Evolutionary conservation across 2,329 filamentous ascomycete species (phyloP).

Genomic region (Alternaria infectoria): DNA sequence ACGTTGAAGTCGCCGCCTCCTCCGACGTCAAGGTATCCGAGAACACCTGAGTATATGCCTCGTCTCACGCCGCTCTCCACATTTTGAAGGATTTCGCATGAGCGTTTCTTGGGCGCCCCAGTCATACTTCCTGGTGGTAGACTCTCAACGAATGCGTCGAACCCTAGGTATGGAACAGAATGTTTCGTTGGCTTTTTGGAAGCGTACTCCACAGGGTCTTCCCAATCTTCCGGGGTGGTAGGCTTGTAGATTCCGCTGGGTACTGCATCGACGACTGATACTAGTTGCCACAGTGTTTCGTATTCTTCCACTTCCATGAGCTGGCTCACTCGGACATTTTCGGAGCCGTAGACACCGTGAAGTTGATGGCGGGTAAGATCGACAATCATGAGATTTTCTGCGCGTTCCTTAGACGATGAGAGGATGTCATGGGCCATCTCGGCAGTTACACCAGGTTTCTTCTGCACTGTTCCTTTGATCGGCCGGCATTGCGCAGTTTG

Average conservation of each 20-base stretch:
- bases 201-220: slow-evolving; percentile 35
- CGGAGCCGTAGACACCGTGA: slow-evolving; percentile 79
- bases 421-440: slow-evolving; percentile 75
- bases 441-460: slow-evolving; percentile 71
- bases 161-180: slow-evolving; percentile 57
- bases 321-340: slow-evolving; percentile 74
- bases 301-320: slow-evolving; percentile 91
- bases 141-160: slow-evolving; percentile 77
- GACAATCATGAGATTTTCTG: slow-evolving; percentile 98
- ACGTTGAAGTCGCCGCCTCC: slow-evolving; percentile 91
- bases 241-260: slow-evolving; percentile 33
- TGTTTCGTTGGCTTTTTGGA: slow-evolving; percentile 12
- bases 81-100: slow-evolving; percentile 77
- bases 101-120: slow-evolving; percentile 91
- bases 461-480: slow-evolving; percentile 96
- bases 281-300: slow-evolving; percentile 88
- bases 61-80: slow-evolving; percentile 71
- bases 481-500: slow-evolving; percentile 81
- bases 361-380: slow-evolving; percentile 95
- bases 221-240: slow-evolving; percentile 39
- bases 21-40: slow-evolving; percentile 87
- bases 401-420: slow-evolving; percentile 84
- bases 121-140: slow-evolving; percentile 96
- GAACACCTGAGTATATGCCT: slow-evolving; percentile 83
- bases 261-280: slow-evolving; percentile 79